Evolutionary conservation across 352 stramenopile genomes (phyloP), one percentile per base, ranked within the genome.

Genomic region (Thraustotheca clavata): DNA sequence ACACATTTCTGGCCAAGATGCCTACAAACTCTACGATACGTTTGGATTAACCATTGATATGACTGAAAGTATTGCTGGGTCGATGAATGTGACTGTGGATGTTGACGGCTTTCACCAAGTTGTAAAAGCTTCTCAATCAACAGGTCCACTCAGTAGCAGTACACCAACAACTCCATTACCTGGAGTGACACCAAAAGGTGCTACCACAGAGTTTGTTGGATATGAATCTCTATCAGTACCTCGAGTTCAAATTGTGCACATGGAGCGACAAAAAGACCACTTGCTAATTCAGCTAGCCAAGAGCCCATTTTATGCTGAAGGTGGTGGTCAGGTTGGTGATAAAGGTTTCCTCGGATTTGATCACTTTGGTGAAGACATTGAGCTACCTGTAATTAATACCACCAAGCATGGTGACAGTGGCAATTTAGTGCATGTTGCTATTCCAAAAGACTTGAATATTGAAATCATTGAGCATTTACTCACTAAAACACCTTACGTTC

Each of bases 21-120:
- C 83, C 31, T 90, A 88, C 60, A 72, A 74, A 9, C 48, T 93
- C 1, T 93, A 89, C 59, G 77, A 93, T 40, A 91, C 82, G 11
- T 86, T 77, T 38, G 83, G 82, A 33, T 79, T 93, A n/a, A 77
- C 83, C 3, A 73, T 93, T 36, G 80, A 91, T 48, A 81, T 93
- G 39, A 90, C 77, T 9, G 75, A 91, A 38, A 69, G 80, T 7
- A 57, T 93, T 33, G 83, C 80, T 0, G 71, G 81, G 55, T 78
- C 88, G 60, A 73, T 75, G 5, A 80, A 79, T 7, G 46, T 89
- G 8, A 24, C n/a, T 11, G 77, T 92, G 47, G 83, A 92, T 40
- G 59, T 62, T 0, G 62, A 65, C 1, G 81, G 79, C 0, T 92
- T 87, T 49, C 67, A 87, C 20, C 29, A 22, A 9, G 72, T 68